These are phyloP conservation scores for Penicillium sp. DNA, from an alignment of 2,329 filamentous ascomycete genomes.

Conservation along the genomic window DNA sequence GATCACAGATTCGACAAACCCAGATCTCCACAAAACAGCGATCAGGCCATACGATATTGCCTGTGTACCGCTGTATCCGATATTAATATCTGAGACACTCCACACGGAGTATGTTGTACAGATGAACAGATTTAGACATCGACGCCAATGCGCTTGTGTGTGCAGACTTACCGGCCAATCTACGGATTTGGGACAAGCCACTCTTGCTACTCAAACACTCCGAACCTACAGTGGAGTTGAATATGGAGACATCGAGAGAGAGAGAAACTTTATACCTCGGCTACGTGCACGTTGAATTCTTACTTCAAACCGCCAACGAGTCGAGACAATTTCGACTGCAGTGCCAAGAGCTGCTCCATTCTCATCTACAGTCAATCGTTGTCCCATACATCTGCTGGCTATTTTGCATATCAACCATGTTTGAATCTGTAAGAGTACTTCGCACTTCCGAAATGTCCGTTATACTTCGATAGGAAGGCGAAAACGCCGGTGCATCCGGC, in stretches of 20 bases:
- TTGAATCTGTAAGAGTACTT: too few relatives aligned
- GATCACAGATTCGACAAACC: neutral
- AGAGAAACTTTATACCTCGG: neutral
- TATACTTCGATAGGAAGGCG: neutral
- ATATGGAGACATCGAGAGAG: neutral
- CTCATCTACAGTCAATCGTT: neutral
- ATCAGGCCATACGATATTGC: neutral
- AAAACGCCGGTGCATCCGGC: neutral
- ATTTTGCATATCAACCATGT: neutral
- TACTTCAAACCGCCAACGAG: neutral
- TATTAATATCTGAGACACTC: too few relatives aligned
- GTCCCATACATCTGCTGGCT: neutral
- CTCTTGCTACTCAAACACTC: neutral
- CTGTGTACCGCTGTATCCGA: too few relatives aligned
- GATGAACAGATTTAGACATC: neutral
- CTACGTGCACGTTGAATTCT: neutral
- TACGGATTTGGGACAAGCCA: neutral
- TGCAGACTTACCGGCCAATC: neutral
- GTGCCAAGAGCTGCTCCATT: neutral
- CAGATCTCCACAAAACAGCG: neutral
- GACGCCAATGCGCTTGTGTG: neutral
- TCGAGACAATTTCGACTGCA: neutral
- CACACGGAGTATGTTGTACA: neutral
- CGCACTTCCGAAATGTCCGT: too few relatives aligned
- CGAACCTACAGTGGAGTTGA: conserved; percentile 2